A percentile compares a stretch with the other conserved stretches of the same genome.
Evolutionary conservation across 1,284 basidiomycete genomes (phyloP).

Genomic region (Tetrapyrgos nigripes): DNA sequence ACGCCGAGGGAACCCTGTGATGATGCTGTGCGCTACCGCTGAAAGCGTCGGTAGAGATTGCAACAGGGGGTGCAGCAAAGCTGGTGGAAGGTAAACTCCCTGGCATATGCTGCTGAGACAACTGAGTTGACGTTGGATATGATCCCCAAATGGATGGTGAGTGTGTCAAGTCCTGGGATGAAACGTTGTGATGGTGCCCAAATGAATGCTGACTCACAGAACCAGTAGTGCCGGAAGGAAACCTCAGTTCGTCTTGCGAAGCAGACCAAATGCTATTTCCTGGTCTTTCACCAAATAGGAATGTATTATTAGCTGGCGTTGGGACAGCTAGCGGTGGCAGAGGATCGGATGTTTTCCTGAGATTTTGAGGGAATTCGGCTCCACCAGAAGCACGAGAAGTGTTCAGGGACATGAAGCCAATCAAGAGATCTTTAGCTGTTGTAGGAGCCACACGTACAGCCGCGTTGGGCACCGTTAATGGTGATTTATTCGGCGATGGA

Average conservation of each 20-base stretch:
- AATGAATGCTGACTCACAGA: neutral
- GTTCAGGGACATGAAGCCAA: constrained; percentile 46
- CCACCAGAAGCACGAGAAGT: constrained; percentile 62
- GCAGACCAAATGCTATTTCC: constrained; percentile 63
- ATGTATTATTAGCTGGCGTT: constrained; percentile 34
- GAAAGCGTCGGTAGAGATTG: constrained; percentile 13
- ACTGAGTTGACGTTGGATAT: constrained; percentile 32
- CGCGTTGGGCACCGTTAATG: neutral
- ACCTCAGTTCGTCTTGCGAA: constrained; percentile 50
- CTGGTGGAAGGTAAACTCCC: constrained; percentile 32
- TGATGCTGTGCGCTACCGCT: constrained; percentile 19
- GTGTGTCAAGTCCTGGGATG: constrained; percentile 35
- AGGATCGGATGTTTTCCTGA: constrained; percentile 36
- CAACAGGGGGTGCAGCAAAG: constrained; percentile 29
- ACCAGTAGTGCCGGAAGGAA: constrained; percentile 24
- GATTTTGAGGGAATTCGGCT: constrained; percentile 16
- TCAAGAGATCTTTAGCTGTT: constrained; percentile 28
- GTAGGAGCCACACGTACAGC: constrained; percentile 19
- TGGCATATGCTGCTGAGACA: constrained; percentile 34
- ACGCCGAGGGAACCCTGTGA: constrained; percentile 34
- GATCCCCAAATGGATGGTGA: constrained; percentile 42
- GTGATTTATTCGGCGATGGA: neutral
- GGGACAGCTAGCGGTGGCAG: constrained; percentile 24
- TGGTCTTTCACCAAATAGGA: constrained; percentile 50
- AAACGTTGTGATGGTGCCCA: constrained; percentile 25